These are phyloP conservation scores for Yarrowia sp. DNA, from an alignment of 805 yeast species.

Conservation along the genomic window DNA sequence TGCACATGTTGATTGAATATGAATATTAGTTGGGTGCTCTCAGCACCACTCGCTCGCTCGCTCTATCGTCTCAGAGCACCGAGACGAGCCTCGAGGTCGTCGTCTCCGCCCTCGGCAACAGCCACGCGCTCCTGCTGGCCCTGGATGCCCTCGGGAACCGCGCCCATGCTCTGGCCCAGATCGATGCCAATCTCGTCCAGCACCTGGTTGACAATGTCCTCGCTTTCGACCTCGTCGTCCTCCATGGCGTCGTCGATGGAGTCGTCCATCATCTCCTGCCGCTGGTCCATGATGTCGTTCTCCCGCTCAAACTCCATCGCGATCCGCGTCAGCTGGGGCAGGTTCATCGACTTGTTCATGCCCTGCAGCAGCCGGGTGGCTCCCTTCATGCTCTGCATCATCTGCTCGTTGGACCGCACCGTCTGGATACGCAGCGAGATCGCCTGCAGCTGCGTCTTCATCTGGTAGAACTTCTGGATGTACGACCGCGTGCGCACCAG, in stretches of 20 bases:
- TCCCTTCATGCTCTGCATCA: conserved; percentile 91
- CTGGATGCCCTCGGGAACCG: conserved; percentile 45
- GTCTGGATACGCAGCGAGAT: conserved; percentile 88
- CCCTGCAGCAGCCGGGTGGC: conserved; percentile 73
- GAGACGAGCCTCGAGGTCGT: conserved; percentile 84
- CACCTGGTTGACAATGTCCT: conserved; percentile 86
- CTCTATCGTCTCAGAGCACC: conserved; percentile 66
- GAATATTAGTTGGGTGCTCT: background rate
- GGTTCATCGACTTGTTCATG: conserved; percentile 86
- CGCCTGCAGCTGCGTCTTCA: conserved; percentile 96
- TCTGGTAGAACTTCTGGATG: conserved; percentile 80
- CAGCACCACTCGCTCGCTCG: background rate
- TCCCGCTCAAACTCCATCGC: conserved; percentile 95
- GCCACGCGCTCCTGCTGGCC: conserved; percentile 47
- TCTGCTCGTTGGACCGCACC: conserved; percentile 89
- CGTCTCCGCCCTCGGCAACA: conserved; percentile 63
- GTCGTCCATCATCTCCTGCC: conserved; percentile 98
- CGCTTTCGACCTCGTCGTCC: conserved; percentile 74
- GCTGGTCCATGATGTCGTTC: conserved; percentile 95
- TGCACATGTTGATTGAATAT: background rate
- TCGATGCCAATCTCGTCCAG: conserved; percentile 96
- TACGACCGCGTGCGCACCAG: conserved; percentile 81
- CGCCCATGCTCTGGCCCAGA: conserved; percentile 51
- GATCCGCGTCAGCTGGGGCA: conserved; percentile 82
- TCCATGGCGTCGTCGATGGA: conserved; percentile 97